Evolutionary conservation across 306 rosid species (phyloP).

Genomic region (Canavalia ensiformis): DNA sequence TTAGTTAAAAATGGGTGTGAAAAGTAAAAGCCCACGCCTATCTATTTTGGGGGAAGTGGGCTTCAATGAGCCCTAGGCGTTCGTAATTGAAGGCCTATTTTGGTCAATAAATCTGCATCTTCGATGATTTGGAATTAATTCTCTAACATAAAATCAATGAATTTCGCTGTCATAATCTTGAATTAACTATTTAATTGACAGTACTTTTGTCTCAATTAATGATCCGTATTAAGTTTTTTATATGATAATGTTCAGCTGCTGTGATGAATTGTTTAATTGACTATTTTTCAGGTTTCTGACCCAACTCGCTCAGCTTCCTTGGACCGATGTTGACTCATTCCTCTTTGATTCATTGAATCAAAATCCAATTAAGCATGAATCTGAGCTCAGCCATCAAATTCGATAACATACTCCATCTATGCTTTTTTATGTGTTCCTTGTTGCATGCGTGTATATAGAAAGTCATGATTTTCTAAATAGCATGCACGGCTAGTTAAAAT

Average conservation of each 20-base stretch:
- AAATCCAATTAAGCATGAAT: conserved; percentile 47
- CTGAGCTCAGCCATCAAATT: conserved; percentile 49
- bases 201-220: neutral
- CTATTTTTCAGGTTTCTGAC: conserved; percentile 55
- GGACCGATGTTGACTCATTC: neutral
- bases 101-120: conserved; percentile 10
- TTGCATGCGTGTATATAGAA: conserved; percentile 59
- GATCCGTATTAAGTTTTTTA: neutral
- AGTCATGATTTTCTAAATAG: conserved; percentile 42
- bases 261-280: conserved; percentile 37
- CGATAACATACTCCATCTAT: conserved; percentile 48
- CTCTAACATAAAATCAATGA: neutral
- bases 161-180: neutral
- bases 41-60: neutral
- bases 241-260: conserved; percentile 9
- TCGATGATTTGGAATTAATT: neutral
- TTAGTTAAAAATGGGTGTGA: too few relatives aligned
- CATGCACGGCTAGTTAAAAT: conserved; percentile 34
- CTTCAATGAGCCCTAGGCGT: conserved; percentile 9
- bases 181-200: neutral
- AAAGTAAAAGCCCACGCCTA: neutral
- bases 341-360: conserved; percentile 35
- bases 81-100: conserved; percentile 1
- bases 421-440: neutral
- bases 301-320: neutral